phyloP scores from a whole-genome alignment of 2,329 filamentous ascomycete genomes.

The Fusarium sp. region DNA sequence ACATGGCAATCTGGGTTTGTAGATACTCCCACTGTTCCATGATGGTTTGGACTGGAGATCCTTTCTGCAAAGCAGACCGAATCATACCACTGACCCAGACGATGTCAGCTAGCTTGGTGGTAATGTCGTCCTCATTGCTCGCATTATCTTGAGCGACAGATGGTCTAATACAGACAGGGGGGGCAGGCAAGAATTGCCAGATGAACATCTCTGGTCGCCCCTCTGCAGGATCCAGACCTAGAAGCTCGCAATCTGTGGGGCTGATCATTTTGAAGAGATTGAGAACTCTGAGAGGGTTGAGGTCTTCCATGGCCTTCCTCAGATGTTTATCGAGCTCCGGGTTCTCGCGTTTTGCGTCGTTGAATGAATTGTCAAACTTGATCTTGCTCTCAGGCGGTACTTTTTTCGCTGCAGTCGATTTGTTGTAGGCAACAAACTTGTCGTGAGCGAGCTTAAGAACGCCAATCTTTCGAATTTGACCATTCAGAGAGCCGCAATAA shows the following conservation, averaged over 20 bases:
- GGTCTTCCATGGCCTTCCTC: slow-evolving; percentile 92
- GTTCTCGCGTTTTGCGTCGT: slow-evolving; percentile 80
- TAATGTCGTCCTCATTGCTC: slow-evolving; percentile 96
- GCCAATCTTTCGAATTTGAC: slow-evolving; percentile 90
- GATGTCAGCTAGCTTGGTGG: slow-evolving; percentile 96
- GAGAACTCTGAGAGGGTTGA: slow-evolving; percentile 89
- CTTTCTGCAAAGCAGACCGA: slow-evolving; percentile 83
- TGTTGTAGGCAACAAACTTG: slow-evolving; percentile 89
- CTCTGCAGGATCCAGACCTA: slow-evolving; percentile 88
- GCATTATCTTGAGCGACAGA: slow-evolving; percentile 94
- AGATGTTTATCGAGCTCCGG: slow-evolving; percentile 90
- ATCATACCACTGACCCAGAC: slow-evolving; percentile 92
- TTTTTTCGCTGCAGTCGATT: slow-evolving; percentile 89
- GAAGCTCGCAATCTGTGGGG: slow-evolving; percentile 86
- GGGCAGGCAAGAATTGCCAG: slow-evolving; percentile 95
- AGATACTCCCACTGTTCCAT: slow-evolving; percentile 99
- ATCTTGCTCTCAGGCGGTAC: slow-evolving; percentile 84
- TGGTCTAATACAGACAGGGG: slow-evolving; percentile 92
- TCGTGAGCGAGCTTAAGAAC: slow-evolving; percentile 96
- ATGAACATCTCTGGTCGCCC: slow-evolving; percentile 96
- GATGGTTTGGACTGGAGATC: slow-evolving; percentile 86
- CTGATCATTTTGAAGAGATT: slow-evolving; percentile 93
- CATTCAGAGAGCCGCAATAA: slow-evolving; percentile 85
- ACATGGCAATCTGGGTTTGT: slow-evolving; percentile 95
- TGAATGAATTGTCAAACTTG: slow-evolving; percentile 87